A percentile compares a stretch with the other conserved stretches of the same genome.
Evolutionary conservation across 78 protist species (phyloP).

Genomic region (Monocercomonoides exilis): DNA sequence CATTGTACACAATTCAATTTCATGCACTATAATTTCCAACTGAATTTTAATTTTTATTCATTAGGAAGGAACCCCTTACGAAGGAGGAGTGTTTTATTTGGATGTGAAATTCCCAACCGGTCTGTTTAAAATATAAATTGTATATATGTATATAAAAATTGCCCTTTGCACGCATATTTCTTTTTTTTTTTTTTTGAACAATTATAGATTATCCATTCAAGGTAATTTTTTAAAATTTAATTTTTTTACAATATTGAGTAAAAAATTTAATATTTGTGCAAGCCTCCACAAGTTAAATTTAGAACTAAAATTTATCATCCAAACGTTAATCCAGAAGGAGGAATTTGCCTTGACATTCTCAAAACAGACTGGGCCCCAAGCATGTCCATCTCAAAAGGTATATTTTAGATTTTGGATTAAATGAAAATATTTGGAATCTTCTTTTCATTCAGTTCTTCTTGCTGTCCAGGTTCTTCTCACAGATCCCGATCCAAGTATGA

Average conservation of each 20-base stretch:
- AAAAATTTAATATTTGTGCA: no score
- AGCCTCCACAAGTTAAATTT: no score
- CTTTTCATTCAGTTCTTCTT: slow-evolving; percentile 47
- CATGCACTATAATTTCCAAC: no score
- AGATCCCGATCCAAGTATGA: slow-evolving; percentile 82
- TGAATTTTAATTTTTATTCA: no score
- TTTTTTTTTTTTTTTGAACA: neutral
- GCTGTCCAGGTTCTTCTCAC: slow-evolving; percentile 73
- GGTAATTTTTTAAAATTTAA: no score
- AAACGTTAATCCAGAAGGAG: slow-evolving; percentile 72
- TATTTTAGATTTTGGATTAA: neutral
- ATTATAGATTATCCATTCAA: neutral
- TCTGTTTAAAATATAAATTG: no score
- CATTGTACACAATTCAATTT: no score
- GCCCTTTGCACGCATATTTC: slow-evolving; percentile 48
- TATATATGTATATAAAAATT: no score
- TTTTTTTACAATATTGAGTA: no score
- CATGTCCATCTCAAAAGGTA: neutral
- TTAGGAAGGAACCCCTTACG: slow-evolving; percentile 85
- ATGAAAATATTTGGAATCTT: neutral
- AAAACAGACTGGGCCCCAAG: slow-evolving; percentile 84
- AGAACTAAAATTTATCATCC: slow-evolving; percentile 76
- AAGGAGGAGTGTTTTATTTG: slow-evolving; percentile 70
- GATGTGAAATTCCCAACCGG: slow-evolving; percentile 83
- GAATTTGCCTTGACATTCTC: slow-evolving; percentile 84